Evolutionary conservation across 495 filamentous ascomycete species (phyloP), one percentile per base, ranked within the genome.

Genomic region (Penicillium soppii): DNA sequence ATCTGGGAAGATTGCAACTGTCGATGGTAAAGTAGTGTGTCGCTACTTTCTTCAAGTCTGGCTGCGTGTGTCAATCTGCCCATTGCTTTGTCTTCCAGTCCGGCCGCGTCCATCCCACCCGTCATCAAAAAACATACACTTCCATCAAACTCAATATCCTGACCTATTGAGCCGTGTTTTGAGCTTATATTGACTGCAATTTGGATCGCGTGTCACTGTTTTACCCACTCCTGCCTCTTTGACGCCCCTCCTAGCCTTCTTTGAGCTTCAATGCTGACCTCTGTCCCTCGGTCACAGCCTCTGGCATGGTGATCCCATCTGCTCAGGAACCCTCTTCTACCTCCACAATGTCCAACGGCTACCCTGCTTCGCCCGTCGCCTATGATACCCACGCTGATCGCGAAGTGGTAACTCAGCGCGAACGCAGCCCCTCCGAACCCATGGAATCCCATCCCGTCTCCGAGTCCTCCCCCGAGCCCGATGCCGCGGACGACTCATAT

Each of bases 401-500:
- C 51, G 62, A 72, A 33, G 23, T 57, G 27, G 64, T 63, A 21
- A 64, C 71, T 8, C 75, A 77, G 41, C 78, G 75, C 55, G 80
- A 75, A 62, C 80, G 74, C 54, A 79, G 71, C 61, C 66, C 76
- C n/a, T 77, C 76, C 50, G 77, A 82, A 27, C 68, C 73, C 32
- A 55, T 66, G 51, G 75, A 77, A 52, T 67, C 65, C 32, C 62
- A 68, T 37, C 58, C 57, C 58, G 61, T 73, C 56, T 72, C 67
- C 57, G 76, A 76, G 43, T 78, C 73, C 54, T 77, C 77, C 37
- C 70, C 77, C 58, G 77, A 77, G 19, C 84, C 85, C 57, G 80
- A 86, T 56, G 82, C 86, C 62, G 81, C 89, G 51, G 86, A 82
- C 52, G 88, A 72, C 37, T 70, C 68, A 29, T 74, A 68, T 47